Evolutionary conservation across 805 yeast species (phyloP).

Genomic region (Yarrowia keelungensis): DNA sequence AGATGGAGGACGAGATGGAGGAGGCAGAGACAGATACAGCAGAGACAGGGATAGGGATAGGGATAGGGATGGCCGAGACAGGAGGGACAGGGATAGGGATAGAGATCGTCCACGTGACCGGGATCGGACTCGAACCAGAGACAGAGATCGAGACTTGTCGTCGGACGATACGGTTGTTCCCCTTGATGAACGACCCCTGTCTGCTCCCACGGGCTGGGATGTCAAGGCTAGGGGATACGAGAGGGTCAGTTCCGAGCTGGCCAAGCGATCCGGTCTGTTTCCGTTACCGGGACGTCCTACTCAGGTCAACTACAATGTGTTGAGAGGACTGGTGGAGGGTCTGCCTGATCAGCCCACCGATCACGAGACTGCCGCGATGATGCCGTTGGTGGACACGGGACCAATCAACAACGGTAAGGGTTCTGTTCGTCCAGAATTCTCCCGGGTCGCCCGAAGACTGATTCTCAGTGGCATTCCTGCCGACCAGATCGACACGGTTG

Average conservation of each 20-base stretch:
- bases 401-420: conserved; percentile 36
- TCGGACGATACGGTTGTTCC: conserved; percentile 8
- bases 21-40: conserved; percentile 36
- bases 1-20: too few species aligned
- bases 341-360: conserved; percentile 38
- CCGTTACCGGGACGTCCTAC: conserved; percentile 63
- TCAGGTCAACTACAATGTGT: conserved; percentile 38
- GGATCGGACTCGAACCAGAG: conserved; percentile 42
- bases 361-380: conserved; percentile 28
- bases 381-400: conserved; percentile 28
- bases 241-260: conserved; percentile 73
- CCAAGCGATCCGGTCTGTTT: conserved; percentile 79
- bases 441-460: conserved; percentile 38
- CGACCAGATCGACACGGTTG: conserved; percentile 32
- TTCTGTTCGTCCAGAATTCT: conserved; percentile 33
- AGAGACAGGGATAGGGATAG: conserved; percentile 40
- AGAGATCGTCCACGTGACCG: conserved; percentile 41
- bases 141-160: conserved; percentile 44
- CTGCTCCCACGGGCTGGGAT: conserved; percentile 50
- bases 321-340: conserved; percentile 39
- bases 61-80: conserved; percentile 40
- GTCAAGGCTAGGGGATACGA: conserved; percentile 75
- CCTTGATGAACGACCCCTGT: conserved; percentile 11
- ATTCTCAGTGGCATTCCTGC: conserved; percentile 23
- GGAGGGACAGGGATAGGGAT: conserved; percentile 41